These are phyloP conservation scores for Gloeopeniophorella convolvens DNA, from an alignment of 768 basidiomycete species.

Conservation along the genomic window DNA sequence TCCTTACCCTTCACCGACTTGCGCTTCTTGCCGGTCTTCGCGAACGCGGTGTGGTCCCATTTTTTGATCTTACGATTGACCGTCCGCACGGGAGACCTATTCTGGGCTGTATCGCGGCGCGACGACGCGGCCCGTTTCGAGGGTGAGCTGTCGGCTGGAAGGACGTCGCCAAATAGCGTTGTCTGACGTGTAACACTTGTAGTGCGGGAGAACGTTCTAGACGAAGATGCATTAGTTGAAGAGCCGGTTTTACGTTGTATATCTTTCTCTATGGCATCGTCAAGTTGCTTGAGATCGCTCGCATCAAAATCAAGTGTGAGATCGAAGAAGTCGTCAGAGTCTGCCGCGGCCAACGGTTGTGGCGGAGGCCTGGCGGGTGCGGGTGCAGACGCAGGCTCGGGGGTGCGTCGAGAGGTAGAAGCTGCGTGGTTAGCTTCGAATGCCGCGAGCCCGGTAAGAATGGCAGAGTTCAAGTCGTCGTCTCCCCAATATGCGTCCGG, in stretches of 20 bases:
- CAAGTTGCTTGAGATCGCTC: constrained; percentile 45
- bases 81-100: constrained; percentile 27
- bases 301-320: constrained; percentile 50
- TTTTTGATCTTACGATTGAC: constrained; percentile 64
- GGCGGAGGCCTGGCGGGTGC: constrained; percentile 15
- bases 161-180: constrained; percentile 59
- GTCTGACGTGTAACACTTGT: constrained; percentile 49
- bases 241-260: constrained; percentile 37
- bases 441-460: constrained; percentile 55
- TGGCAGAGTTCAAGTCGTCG: constrained; percentile 46
- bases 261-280: constrained; percentile 44
- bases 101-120: background rate
- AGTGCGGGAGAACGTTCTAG: constrained; percentile 20
- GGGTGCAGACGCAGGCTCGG: constrained; percentile 19
- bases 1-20: constrained; percentile 43
- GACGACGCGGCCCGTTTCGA: constrained; percentile 19
- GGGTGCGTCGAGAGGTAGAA: too few species aligned
- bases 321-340: constrained; percentile 33
- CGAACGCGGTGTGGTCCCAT: constrained; percentile 90
- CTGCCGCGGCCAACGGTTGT: constrained; percentile 30
- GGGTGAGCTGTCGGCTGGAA: constrained; percentile 30
- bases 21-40: constrained; percentile 63
- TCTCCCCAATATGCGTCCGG: constrained; percentile 65
- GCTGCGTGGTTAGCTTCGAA: constrained; percentile 55
- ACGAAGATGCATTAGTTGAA: constrained; percentile 32